These are phyloP conservation scores for Phoma sp. DNA, from an alignment of 2,329 filamentous ascomycete genomes.

Conservation along the genomic window DNA sequence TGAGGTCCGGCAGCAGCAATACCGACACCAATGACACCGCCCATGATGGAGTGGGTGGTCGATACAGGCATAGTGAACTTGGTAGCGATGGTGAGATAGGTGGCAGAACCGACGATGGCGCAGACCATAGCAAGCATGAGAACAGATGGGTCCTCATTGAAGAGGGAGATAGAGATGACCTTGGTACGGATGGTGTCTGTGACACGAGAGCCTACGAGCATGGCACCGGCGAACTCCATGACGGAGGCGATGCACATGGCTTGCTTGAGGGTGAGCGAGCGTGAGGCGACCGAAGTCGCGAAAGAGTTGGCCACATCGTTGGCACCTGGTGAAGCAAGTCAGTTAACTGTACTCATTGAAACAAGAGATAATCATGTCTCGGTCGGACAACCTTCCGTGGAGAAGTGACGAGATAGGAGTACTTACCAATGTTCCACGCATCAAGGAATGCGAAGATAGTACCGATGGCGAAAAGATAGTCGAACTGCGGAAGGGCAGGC, in stretches of 20 bases:
- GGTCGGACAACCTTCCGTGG: not conserved
- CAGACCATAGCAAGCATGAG: conserved; percentile 65
- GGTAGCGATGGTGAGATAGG: conserved; percentile 63
- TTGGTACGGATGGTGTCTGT: conserved; percentile 58
- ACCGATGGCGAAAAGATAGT: conserved; percentile 70
- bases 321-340: conserved; percentile 46
- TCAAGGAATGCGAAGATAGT: conserved; percentile 72
- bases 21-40: conserved; percentile 55
- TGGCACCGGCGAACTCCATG: conserved; percentile 56
- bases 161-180: conserved; percentile 56
- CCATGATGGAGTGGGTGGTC: conserved; percentile 59
- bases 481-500: conserved; percentile 60
- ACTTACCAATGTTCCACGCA: conserved; percentile 68
- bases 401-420: not conserved
- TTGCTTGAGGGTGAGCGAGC: conserved; percentile 57
- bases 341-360: not conserved
- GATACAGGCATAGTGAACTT: conserved; percentile 61
- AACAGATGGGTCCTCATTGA: conserved; percentile 54
- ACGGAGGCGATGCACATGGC: conserved; percentile 55
- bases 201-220: conserved; percentile 50
- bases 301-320: conserved; percentile 61
- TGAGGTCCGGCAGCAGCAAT: conserved; percentile 61
- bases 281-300: conserved; percentile 57
- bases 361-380: not conserved
- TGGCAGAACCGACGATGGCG: conserved; percentile 59